Base-by-base conservation (phyloP, 441 rosid genomes). In the Corymbia calophylla region DNA sequence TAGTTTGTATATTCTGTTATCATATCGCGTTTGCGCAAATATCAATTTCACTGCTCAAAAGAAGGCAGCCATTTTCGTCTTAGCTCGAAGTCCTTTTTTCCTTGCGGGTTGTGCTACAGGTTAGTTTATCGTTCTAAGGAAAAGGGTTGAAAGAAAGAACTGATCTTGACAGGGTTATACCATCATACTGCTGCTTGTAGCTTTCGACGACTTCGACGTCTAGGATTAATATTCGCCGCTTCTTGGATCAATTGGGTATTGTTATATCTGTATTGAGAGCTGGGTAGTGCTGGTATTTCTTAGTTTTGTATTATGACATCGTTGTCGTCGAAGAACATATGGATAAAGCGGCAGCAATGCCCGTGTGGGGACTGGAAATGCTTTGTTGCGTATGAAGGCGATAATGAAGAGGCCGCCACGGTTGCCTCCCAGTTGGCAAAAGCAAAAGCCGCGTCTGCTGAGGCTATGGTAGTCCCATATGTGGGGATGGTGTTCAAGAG, bases 331-430 rank as follows among this genome's bases (percentile, higher is more conserved):
- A 95, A 90, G 89, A 96, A 95, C 88, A 93, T 97, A 90, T 96
- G 99, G 98, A 96, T 96, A 89, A 94, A 94, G 86, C 93, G 95
- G 48, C 99, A 97, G 90, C 98, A 97, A 87, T 97, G 99, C 89
- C 97, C 97, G 10, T 98, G 99, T 90, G 98, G 99, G 84, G 99
- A 98, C 92, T 96, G 99, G 99, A 98, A 97, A 88, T 98, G 99
- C 87, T 97, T 93, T 55, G 92, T 97, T 84, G 93, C 91, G 88
- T 89, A 92, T 84, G 97, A 97, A 84, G 96, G 96, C 89, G 96
- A 32, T 15, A 53, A 95, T 89, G 96, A 94, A 90, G 97, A 93
- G 93, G 89, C 93, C 48, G 87, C 93, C 48, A 87, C 91, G 5
- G 87, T 92, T 48, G 92, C 86, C 90, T 92, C 93, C 86, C 95